Percentiles rank a stretch among this genome's conserved stretches.
These are phyloP conservation scores for Paracorniculantispora psalliotae DNA, from an alignment of 2,329 filamentous ascomycete genomes.

Conservation along the genomic window DNA sequence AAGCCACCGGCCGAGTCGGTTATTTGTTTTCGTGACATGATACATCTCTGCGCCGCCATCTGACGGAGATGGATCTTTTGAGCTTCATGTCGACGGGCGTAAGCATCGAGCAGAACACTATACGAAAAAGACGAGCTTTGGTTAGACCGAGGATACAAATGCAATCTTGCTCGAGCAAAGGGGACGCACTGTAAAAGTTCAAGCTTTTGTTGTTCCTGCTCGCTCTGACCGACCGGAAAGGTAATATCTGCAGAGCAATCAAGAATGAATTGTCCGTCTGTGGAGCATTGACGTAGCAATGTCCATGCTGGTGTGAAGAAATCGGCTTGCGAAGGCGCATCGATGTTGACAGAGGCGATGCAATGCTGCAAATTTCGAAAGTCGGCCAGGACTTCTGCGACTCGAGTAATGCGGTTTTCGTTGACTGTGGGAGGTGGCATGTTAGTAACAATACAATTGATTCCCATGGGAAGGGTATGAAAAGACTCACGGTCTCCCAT, in stretches of 20 bases:
- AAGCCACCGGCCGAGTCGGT: slow-evolving; percentile 46
- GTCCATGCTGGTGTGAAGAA: slow-evolving; percentile 62
- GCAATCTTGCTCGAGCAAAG: background rate
- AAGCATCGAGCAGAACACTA: slow-evolving; percentile 56
- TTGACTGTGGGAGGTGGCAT: slow-evolving; percentile 44
- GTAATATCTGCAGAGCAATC: slow-evolving; percentile 57
- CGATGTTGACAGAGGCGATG: slow-evolving; percentile 52
- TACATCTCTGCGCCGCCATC: slow-evolving; percentile 55
- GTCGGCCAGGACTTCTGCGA: slow-evolving; percentile 58
- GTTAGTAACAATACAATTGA: background rate
- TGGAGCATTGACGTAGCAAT: slow-evolving; percentile 54
- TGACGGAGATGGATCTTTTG: slow-evolving; percentile 62
- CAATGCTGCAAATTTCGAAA: slow-evolving; percentile 59
- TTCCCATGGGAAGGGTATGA: too few relatives aligned
- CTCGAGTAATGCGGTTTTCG: slow-evolving; percentile 52
- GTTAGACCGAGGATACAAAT: background rate
- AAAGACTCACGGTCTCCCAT: slow-evolving; percentile 3
- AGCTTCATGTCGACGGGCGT: slow-evolving; percentile 55
- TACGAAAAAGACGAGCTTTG: background rate
- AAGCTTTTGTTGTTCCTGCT: slow-evolving; percentile 56
- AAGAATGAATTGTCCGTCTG: slow-evolving; percentile 61
- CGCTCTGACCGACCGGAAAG: slow-evolving; percentile 49
- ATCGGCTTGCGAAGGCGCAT: slow-evolving; percentile 52
- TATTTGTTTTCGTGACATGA: slow-evolving; percentile 48
- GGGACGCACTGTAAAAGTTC: slow-evolving; percentile 55